Evolutionary conservation across 352 stramenopile genomes (phyloP).

Genomic region (Plasmopara muralis): DNA sequence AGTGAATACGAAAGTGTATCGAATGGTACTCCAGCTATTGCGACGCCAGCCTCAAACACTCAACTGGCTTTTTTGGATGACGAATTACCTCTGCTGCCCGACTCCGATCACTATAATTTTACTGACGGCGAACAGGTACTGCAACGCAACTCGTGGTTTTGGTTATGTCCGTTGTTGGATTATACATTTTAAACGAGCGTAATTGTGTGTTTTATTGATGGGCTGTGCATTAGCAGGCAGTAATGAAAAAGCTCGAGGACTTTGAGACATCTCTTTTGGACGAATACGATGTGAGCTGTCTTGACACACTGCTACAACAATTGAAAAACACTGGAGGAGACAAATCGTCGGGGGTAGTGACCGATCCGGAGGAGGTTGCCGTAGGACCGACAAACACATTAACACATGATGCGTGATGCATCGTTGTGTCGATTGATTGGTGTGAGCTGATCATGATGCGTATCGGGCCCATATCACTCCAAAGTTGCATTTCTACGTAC

Average conservation of each 20-base stretch:
- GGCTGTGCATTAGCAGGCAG: conserved; percentile 51
- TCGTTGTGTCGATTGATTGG: no score
- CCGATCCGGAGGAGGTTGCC: conserved; percentile 58
- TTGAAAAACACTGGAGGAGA: conserved; percentile 48
- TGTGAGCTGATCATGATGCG: no score
- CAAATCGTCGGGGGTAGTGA: conserved; percentile 32
- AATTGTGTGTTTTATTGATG: conserved; percentile 22
- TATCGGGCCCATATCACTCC: no score
- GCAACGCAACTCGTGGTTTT: conserved; percentile 13
- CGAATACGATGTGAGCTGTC: conserved; percentile 79
- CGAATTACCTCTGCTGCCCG: conserved; percentile 58
- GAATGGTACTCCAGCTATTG: conserved; percentile 7
- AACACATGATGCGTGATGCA: conserved; percentile 27
- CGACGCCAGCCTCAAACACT: conserved; percentile 14
- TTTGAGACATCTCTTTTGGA: conserved; percentile 83
- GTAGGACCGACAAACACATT: conserved; percentile 39
- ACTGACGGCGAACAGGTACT: conserved; percentile 73
- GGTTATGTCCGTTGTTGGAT: conserved; percentile 3
- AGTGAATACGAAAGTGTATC: conserved; percentile 2
- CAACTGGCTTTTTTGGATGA: conserved; percentile 68
- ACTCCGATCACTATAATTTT: conserved; percentile 68
- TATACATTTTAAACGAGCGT: conserved; percentile 6
- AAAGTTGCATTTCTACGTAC: conserved; percentile 12
- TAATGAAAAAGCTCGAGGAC: conserved; percentile 86
- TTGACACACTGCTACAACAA: conserved; percentile 80